Evolutionary conservation across 164 flowering plant species (phyloP), one percentile per base, ranked within the genome.

Genomic region (Nymphaea colorata): DNA sequence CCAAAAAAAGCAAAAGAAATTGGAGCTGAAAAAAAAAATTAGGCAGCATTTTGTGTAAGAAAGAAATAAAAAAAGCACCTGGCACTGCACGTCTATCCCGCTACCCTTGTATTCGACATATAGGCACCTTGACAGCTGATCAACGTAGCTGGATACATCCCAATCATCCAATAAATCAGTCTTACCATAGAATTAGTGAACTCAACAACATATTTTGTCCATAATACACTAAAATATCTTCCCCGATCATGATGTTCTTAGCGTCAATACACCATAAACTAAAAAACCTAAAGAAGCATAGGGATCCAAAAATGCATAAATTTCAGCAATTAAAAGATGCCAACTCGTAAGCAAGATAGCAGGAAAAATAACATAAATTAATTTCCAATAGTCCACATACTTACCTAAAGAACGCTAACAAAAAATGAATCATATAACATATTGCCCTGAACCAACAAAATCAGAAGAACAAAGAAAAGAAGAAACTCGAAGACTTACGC

Each of bases 71-170:
- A 25, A 41, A 44, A 36, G 14, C 77, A 91, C 97, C 96, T 91
- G 98, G 63, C 88, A 84, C 76, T 86, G 90, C 70, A 84, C 85
- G 67, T 84, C 88, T 45, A 86, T 86, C 53, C 90, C 90, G 10
- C 71, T 80, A 43, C 75, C 78, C 77, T 83, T 83, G 80, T 84
- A 86, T 67, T 84, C 88, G 12, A 84, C 85, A 69, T 76, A 74
- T 41, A 83, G 81, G 75, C 84, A 73, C 70, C 83, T 79, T 4
- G 89, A 82, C 61, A 85, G 82, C 72, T 82, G 87, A 74, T 82
- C 85, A 64, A 85, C 70, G 61, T 85, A 83, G 55, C 89, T 83
- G 82, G 51, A 76, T 5, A 44, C 12, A 69, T 6, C 57, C 15
- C 8, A 51, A 51, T 62, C 18, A 42, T 41, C 41, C 36, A 59